A percentile compares a stretch with the other conserved stretches of the same genome.
phyloP scores from a whole-genome alignment of 257 asterid genomes.

The Gynochthodes officinalis region DNA sequence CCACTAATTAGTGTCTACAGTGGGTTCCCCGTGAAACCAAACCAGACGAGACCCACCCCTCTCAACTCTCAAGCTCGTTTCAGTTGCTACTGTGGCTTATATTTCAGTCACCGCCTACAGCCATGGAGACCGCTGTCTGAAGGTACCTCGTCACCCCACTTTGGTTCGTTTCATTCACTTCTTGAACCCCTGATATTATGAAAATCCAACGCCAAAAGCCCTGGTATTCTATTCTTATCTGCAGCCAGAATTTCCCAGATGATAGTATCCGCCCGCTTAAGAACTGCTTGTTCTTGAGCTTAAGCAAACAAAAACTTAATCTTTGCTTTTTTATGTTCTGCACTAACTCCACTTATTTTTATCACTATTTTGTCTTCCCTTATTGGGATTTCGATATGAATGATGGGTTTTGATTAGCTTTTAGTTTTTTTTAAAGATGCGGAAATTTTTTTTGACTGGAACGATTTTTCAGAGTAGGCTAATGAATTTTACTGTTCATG shows the following conservation, averaged over 20 bases:
- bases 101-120: background rate
- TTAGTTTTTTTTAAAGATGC: background rate
- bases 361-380: background rate
- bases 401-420: background rate
- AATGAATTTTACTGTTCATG: constrained; percentile 4
- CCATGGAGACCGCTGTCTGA: background rate
- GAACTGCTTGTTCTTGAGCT: background rate
- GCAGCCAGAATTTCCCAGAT: background rate
- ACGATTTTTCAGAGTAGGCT: constrained; percentile 7
- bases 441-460: background rate
- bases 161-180: background rate
- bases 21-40: too few relatives aligned
- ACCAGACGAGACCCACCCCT: too few relatives aligned
- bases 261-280: background rate
- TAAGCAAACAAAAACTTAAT: constrained; percentile 1
- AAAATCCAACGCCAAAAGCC: background rate
- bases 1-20: too few relatives aligned
- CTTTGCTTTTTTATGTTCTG: background rate
- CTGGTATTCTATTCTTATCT: background rate
- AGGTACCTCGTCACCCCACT: background rate
- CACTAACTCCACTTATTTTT: background rate
- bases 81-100: too few relatives aligned
- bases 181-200: background rate
- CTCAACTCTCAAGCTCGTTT: too few relatives aligned
- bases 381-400: background rate